Evolutionary conservation across 345 rosid species (phyloP).

Genomic region (Garcia nutans): DNA sequence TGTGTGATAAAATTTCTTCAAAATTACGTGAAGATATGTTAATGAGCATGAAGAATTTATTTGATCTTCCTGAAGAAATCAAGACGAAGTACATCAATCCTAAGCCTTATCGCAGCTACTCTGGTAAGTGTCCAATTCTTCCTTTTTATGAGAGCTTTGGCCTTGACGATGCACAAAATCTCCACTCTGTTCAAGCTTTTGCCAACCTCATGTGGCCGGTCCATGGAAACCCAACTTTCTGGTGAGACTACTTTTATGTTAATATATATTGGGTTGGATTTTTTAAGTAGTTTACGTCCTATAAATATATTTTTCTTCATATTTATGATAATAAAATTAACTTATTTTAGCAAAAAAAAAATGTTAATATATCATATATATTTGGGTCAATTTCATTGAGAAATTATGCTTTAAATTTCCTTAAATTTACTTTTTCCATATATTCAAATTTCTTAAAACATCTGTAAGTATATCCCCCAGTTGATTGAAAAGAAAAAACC

Average conservation of each 20-base stretch:
- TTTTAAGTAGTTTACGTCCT: too few relatives aligned
- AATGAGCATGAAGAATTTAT: constrained; percentile 24
- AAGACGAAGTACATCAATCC: constrained; percentile 33
- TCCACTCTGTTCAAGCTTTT: constrained; percentile 26
- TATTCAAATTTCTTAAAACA: too few relatives aligned
- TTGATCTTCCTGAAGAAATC: constrained; percentile 46
- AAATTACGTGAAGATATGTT: constrained; percentile 26
- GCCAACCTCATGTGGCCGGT: constrained; percentile 48
- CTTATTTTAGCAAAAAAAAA: too few relatives aligned
- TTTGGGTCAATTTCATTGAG: too few relatives aligned
- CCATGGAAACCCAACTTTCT: constrained; percentile 39
- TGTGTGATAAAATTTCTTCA: constrained; percentile 13
- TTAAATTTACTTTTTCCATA: too few relatives aligned
- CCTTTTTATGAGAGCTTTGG: constrained; percentile 47
- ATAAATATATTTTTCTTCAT: too few relatives aligned
- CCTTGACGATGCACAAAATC: constrained; percentile 29
- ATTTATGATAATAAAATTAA: too few relatives aligned
- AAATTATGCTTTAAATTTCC: too few relatives aligned
- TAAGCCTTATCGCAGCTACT: constrained; percentile 42
- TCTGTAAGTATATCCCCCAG: too few relatives aligned
- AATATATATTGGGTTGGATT: too few relatives aligned
- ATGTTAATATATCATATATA: too few relatives aligned
- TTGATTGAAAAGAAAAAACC: too few relatives aligned
- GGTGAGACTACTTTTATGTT: constrained; percentile 16
- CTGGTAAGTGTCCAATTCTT: constrained; percentile 21